A percentile compares a stretch with the other conserved stretches of the same genome.
These are phyloP conservation scores for Ceriops decandra DNA, from an alignment of 345 rosid genomes.

Conservation along the genomic window DNA sequence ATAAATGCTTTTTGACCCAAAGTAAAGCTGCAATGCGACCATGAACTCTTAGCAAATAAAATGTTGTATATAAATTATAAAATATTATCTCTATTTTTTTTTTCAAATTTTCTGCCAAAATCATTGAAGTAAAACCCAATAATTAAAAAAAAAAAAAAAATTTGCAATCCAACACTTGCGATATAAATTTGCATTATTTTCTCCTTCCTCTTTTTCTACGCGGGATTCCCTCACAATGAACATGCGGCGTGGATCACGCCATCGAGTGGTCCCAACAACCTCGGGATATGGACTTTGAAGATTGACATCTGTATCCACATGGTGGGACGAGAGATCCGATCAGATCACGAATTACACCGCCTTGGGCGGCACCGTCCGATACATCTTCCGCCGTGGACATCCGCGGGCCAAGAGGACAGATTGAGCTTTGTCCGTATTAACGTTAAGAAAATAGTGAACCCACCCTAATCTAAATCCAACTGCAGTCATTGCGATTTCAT, in stretches of 20 bases:
- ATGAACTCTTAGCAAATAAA: too few species aligned
- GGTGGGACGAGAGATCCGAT: background rate
- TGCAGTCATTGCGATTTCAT: slow-evolving; percentile 21
- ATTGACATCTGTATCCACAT: background rate
- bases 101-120: too few species aligned
- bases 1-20: too few species aligned
- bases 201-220: too few species aligned
- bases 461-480: slow-evolving; percentile 13
- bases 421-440: background rate
- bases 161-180: too few species aligned
- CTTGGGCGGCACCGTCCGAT: background rate
- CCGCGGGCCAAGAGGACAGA: slow-evolving; percentile 21
- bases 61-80: too few species aligned
- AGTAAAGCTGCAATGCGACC: too few species aligned
- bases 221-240: too few species aligned
- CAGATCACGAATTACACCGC: background rate
- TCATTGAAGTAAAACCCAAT: too few species aligned
- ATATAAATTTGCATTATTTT: too few species aligned
- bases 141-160: too few species aligned
- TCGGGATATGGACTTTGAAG: background rate
- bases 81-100: too few species aligned
- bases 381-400: slow-evolving; percentile 11
- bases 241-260: background rate
- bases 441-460: background rate
- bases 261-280: background rate